Percentiles rank a stretch among this genome's conserved stretches.
Evolutionary conservation across 106 monocot genomes (phyloP).

Genomic region (Triglochin maritima): DNA sequence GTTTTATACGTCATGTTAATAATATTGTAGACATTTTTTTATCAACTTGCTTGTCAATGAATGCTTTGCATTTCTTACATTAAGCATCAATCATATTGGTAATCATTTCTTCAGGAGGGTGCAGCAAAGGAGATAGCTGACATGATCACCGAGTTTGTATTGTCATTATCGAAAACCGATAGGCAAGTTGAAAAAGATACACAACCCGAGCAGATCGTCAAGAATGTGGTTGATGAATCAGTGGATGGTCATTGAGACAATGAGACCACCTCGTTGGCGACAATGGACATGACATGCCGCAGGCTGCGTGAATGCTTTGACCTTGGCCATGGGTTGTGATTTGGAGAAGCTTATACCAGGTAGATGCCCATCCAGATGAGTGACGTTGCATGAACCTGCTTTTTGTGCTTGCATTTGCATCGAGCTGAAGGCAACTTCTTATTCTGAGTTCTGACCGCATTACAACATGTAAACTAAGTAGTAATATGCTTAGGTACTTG

Average conservation of each 20-base stretch:
- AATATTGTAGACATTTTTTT: too few species aligned
- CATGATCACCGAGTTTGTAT: neutral
- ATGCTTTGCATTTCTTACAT: neutral
- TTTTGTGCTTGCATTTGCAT: too few species aligned
- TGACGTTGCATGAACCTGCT: too few species aligned
- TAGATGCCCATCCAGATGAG: too few species aligned
- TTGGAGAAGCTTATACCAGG: constrained; percentile 4
- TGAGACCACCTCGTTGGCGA: neutral
- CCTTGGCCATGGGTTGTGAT: neutral
- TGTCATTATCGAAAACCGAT: neutral
- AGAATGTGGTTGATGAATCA: too few species aligned
- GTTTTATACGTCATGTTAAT: neutral
- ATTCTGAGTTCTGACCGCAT: too few species aligned
- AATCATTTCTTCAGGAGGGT: constrained; percentile 8
- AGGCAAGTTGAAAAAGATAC: constrained; percentile 2
- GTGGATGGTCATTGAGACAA: neutral
- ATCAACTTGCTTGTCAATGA: too few species aligned
- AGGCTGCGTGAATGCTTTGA: neutral
- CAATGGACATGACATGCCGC: neutral
- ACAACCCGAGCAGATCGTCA: neutral
- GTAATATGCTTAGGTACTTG: too few species aligned
- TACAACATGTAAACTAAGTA: too few species aligned
- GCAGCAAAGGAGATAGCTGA: constrained; percentile 5
- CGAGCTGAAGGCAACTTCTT: too few species aligned
- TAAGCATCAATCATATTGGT: neutral